These are phyloP conservation scores for Harringtonia lauricola DNA, from an alignment of 2,329 filamentous ascomycete genomes.

Conservation along the genomic window DNA sequence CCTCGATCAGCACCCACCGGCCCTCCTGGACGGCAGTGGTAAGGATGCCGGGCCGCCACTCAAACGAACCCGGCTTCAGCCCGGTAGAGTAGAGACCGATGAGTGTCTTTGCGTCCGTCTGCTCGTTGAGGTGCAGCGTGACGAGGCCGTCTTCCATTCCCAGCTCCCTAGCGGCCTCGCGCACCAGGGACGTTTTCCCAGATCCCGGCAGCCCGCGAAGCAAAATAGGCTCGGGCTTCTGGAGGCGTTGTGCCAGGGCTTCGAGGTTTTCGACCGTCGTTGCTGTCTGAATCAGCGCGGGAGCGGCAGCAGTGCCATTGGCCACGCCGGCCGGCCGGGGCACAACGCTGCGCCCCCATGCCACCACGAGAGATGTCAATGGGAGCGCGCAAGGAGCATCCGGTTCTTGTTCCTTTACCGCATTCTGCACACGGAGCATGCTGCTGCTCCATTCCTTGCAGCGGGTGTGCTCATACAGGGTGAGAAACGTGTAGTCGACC, in stretches of 20 bases:
- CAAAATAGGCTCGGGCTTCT: slow-evolving; percentile 59
- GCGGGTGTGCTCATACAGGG: slow-evolving; percentile 45
- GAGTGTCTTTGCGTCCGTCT: slow-evolving; percentile 94
- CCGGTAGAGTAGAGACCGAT: slow-evolving; percentile 91
- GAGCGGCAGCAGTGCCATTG: slow-evolving; percentile 24
- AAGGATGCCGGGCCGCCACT: slow-evolving; percentile 84
- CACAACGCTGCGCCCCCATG: slow-evolving; percentile 57
- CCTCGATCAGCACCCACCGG: slow-evolving; percentile 94
- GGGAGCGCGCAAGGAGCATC: slow-evolving; percentile 14
- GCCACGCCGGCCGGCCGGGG: slow-evolving; percentile 42
- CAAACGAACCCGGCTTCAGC: slow-evolving; percentile 76
- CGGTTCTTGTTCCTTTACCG: neutral
- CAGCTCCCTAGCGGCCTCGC: slow-evolving; percentile 70
- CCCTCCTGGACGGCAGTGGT: slow-evolving; percentile 91
- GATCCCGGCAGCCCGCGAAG: slow-evolving; percentile 75
- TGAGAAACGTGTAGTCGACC: slow-evolving; percentile 70
- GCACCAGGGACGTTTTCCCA: slow-evolving; percentile 81
- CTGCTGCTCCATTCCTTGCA: slow-evolving; percentile 32
- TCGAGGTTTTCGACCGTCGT: slow-evolving; percentile 67
- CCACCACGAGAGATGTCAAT: slow-evolving; percentile 50
- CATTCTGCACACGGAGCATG: slow-evolving; percentile 24
- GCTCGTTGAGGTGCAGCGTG: slow-evolving; percentile 92
- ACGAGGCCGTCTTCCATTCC: slow-evolving; percentile 76
- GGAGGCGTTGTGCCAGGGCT: slow-evolving; percentile 55
- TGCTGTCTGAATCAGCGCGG: slow-evolving; percentile 53